These are phyloP conservation scores for Zancudomyces culisetae DNA, from an alignment of 371 early-diverging fungal genomes.

Conservation along the genomic window DNA sequence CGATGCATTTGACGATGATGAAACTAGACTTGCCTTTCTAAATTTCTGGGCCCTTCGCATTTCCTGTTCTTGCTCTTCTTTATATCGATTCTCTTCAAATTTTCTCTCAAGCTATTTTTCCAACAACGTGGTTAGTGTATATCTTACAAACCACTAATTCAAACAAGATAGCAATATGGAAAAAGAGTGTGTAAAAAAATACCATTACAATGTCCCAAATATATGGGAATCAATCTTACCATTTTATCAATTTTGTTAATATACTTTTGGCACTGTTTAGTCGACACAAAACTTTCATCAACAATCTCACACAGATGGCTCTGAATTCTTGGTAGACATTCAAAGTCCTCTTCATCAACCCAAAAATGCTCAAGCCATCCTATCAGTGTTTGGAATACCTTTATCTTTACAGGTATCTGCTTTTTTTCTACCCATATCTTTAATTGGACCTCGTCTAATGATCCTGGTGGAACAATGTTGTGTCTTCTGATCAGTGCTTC, in stretches of 20 bases:
- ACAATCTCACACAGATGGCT: constrained; percentile 15
- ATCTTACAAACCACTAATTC: not conserved
- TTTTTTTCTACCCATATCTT: constrained; percentile 65
- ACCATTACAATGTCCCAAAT: no score
- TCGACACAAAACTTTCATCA: constrained; percentile 4
- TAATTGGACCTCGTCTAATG: constrained; percentile 34
- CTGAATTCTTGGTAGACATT: constrained; percentile 8
- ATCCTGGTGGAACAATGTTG: constrained; percentile 37
- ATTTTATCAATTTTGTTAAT: constrained; percentile 8
- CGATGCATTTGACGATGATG: no score
- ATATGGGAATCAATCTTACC: no score
- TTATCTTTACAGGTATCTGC: constrained; percentile 49
- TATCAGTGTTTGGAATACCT: constrained; percentile 69
- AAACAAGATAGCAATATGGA: not conserved
- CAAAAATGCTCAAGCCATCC: constrained; percentile 70
- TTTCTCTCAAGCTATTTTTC: not conserved
- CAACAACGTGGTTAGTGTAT: not conserved
- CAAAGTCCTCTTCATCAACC: constrained; percentile 35
- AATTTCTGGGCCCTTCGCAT: no score
- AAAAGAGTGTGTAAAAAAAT: not conserved
- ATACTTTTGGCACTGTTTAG: constrained; percentile 14
- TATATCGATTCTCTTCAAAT: not conserved
- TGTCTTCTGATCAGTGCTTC: constrained; percentile 47
- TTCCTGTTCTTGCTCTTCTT: not conserved
- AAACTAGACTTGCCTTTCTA: no score